These are phyloP conservation scores for Colletotrichum sojae DNA, from an alignment of 2,329 filamentous ascomycete species.

Conservation along the genomic window DNA sequence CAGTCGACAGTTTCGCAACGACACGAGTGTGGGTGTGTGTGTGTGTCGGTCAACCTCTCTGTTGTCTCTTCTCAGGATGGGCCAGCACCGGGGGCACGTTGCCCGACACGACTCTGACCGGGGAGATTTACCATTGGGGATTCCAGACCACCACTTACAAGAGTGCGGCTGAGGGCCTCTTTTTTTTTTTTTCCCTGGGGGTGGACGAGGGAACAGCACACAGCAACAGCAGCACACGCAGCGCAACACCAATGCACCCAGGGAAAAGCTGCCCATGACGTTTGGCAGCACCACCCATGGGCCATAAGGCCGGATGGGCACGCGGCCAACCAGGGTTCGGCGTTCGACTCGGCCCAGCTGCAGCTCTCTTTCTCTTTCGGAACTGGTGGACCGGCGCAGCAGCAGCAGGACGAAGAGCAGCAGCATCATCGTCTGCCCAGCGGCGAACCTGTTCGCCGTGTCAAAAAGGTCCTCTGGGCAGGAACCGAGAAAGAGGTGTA, in stretches of 20 bases:
- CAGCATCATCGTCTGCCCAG: neutral
- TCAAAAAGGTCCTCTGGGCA: neutral
- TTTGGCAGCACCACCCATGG: conserved; percentile 5
- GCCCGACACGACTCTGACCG: conserved; percentile 33
- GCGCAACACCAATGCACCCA: neutral
- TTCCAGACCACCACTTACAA: conserved; percentile 22
- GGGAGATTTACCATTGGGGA: conserved; percentile 13
- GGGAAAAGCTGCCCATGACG: conserved; percentile 30
- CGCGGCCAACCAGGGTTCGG: conserved; percentile 27
- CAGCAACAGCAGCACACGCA: neutral
- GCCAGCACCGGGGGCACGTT: conserved; percentile 1
- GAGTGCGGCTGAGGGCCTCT: conserved; percentile 32
- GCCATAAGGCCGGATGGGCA: conserved; percentile 11
- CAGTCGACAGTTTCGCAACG: conserved; percentile 13
- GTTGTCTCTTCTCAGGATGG: conserved; percentile 9
- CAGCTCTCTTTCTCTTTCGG: conserved; percentile 32
- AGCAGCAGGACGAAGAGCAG: neutral
- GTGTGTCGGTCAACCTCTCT: neutral
- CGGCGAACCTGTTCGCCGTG: neutral
- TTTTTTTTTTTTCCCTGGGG: too few species aligned
- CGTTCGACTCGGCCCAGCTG: conserved; percentile 20
- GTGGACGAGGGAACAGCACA: neutral
- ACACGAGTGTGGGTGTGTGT: conserved; percentile 24
- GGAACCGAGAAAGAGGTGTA: neutral
- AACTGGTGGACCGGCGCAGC: conserved; percentile 30